Evolutionary conservation across 805 yeast species (phyloP).

Genomic region (Suhomyces canberraensis): DNA sequence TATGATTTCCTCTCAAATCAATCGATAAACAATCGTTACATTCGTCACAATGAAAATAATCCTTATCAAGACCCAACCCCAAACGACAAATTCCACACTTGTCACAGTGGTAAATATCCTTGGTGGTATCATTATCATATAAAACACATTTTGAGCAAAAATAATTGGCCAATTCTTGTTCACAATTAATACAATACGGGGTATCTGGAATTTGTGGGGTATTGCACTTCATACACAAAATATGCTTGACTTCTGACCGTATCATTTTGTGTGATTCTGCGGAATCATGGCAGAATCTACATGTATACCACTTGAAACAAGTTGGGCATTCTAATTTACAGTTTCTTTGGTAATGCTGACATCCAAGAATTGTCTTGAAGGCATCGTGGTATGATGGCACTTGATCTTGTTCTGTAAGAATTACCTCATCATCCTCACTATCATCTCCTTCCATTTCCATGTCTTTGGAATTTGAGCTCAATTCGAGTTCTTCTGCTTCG

Average conservation of each 20-base stretch:
- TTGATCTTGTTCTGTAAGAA: constrained; percentile 46
- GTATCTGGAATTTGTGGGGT: constrained; percentile 71
- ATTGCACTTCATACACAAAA: constrained; percentile 78
- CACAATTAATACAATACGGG: constrained; percentile 67
- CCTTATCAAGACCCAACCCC: constrained; percentile 84
- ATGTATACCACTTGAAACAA: constrained; percentile 73
- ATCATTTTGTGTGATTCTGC: constrained; percentile 46
- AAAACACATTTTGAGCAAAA: constrained; percentile 76
- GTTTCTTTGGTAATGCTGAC: constrained; percentile 77
- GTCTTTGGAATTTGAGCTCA: background rate
- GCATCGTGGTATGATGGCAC: constrained; percentile 47
- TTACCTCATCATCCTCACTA: constrained; percentile 38
- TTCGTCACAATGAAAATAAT: constrained; percentile 85
- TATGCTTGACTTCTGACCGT: constrained; percentile 58
- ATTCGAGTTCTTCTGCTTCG: background rate
- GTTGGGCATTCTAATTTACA: constrained; percentile 80
- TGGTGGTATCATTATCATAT: constrained; percentile 75
- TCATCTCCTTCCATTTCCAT: background rate
- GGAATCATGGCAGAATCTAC: constrained; percentile 85
- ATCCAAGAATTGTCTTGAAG: constrained; percentile 56
- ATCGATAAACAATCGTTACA: constrained; percentile 88
- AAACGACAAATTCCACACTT: constrained; percentile 91
- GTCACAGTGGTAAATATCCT: constrained; percentile 87
- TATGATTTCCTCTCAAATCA: constrained; percentile 71
- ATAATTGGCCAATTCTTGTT: constrained; percentile 64